Conservation (phyloP, 2,329 filamentous ascomycete species). For the Emmonsiellopsis sp. region DNA sequence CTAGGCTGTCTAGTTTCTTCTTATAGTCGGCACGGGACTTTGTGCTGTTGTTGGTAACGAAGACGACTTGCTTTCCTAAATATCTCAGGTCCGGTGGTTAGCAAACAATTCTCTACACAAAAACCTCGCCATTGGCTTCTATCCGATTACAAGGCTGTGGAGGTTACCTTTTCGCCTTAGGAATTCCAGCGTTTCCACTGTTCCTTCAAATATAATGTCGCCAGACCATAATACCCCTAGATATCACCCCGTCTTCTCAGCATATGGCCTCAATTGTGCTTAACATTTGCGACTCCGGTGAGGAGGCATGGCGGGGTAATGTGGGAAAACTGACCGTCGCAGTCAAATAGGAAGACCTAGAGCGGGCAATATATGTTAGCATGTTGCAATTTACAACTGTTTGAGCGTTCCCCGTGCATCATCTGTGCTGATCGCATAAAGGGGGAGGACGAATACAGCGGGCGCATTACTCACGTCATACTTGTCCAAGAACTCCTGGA, state of each 20-base stretch:
- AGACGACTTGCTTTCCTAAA: constrained; percentile 79
- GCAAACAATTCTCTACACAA: too few relatives aligned
- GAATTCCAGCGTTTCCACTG: constrained; percentile 75
- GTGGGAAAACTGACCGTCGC: constrained; percentile 61
- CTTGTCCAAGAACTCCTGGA: constrained; percentile 73
- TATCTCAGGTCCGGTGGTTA: background rate
- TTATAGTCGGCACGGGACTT: constrained; percentile 89
- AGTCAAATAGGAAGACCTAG: constrained; percentile 89
- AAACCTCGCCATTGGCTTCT: too few relatives aligned
- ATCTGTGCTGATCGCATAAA: too few relatives aligned
- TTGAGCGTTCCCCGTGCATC: background rate
- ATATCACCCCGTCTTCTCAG: constrained; percentile 29
- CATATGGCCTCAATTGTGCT: constrained; percentile 16
- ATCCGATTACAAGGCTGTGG: background rate
- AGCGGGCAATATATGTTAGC: constrained; percentile 12
- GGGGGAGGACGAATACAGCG: background rate
- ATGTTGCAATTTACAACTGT: constrained; percentile 3
- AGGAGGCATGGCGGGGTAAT: background rate
- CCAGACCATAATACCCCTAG: constrained; percentile 94
- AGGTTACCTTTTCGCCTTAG: constrained; percentile 65
- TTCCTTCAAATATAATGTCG: constrained; percentile 75
- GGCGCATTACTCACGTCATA: constrained; percentile 66
- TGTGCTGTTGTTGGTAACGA: constrained; percentile 98
- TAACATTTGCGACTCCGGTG: background rate
- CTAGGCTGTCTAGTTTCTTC: constrained; percentile 75